phyloP scores from a whole-genome alignment of 2,329 filamentous ascomycete genomes.

The Coleophoma eucalyptorum region DNA sequence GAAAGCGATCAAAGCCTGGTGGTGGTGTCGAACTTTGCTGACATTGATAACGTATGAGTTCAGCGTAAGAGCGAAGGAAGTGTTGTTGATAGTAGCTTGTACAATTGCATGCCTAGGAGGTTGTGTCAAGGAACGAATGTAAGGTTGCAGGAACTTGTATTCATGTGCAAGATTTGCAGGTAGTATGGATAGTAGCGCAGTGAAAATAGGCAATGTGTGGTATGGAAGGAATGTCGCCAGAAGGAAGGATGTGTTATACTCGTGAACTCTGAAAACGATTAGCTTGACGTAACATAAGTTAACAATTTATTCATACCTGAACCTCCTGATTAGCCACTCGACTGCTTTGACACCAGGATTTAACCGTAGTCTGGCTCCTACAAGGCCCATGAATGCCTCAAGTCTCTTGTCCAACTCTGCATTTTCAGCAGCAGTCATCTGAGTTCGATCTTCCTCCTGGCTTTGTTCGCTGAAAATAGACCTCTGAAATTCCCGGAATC shows the following conservation, averaged over 20 bases:
- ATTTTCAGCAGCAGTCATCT: slow-evolving; percentile 81
- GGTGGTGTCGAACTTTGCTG: slow-evolving; percentile 67
- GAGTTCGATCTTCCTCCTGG: slow-evolving; percentile 79
- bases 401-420: slow-evolving; percentile 73
- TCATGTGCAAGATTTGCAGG: slow-evolving; percentile 69
- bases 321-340: slow-evolving; percentile 92
- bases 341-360: slow-evolving; percentile 86
- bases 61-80: slow-evolving; percentile 69
- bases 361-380: slow-evolving; percentile 72
- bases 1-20: slow-evolving; percentile 77
- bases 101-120: slow-evolving; percentile 81
- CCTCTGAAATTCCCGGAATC: slow-evolving; percentile 70
- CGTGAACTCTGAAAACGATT: slow-evolving; percentile 64
- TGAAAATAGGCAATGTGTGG: slow-evolving; percentile 80
- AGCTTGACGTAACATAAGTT: slow-evolving; percentile 6
- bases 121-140: slow-evolving; percentile 71
- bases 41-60: slow-evolving; percentile 77
- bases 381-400: slow-evolving; percentile 78
- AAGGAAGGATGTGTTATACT: slow-evolving; percentile 77
- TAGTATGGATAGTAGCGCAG: slow-evolving; percentile 82
- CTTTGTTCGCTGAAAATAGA: slow-evolving; percentile 94
- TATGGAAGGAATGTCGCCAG: slow-evolving; percentile 90
- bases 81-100: slow-evolving; percentile 76
- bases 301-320: slow-evolving; percentile 55
- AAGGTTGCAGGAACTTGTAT: slow-evolving; percentile 83